phyloP scores from a whole-genome alignment of 345 rosid species.

The Xanthoceras sorbifolium region DNA sequence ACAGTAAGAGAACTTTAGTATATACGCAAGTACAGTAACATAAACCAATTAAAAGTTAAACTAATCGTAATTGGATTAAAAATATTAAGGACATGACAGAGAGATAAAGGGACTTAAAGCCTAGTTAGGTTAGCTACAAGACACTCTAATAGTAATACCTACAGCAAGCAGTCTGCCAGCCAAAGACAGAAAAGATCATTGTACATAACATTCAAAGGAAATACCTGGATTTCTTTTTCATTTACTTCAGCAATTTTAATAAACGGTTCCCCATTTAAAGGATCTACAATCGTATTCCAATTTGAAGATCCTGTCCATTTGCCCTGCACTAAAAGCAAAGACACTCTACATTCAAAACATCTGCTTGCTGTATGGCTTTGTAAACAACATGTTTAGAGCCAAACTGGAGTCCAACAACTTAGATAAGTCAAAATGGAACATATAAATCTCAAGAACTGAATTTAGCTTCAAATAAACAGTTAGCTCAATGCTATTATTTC shows the following conservation, averaged over 20 bases:
- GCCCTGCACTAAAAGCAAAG: constrained; percentile 69
- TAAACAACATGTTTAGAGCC: not conserved
- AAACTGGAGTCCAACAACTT: not conserved
- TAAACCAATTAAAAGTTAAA: not conserved
- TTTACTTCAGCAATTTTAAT: constrained; percentile 82
- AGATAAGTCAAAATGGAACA: not conserved
- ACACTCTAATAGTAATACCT: not conserved
- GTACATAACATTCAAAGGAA: not conserved
- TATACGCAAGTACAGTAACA: not conserved
- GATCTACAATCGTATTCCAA: constrained; percentile 72
- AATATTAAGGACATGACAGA: not conserved
- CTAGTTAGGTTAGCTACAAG: not conserved
- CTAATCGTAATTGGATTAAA: not conserved
- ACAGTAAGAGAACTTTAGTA: constrained; percentile 15
- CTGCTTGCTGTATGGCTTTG: constrained; percentile 6
- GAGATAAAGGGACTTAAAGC: not conserved
- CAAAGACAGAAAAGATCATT: constrained; percentile 5
- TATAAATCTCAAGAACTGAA: not conserved
- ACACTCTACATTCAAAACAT: constrained; percentile 19
- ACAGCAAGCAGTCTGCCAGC: not conserved
- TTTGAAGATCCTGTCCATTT: constrained; percentile 76
- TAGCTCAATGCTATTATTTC: not conserved
- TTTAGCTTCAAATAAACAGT: not conserved
- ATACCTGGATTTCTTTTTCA: constrained; percentile 74
- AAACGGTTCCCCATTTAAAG: constrained; percentile 93